Base-by-base conservation (phyloP, 495 filamentous ascomycete genomes). In the Xylaria intraflava region DNA sequence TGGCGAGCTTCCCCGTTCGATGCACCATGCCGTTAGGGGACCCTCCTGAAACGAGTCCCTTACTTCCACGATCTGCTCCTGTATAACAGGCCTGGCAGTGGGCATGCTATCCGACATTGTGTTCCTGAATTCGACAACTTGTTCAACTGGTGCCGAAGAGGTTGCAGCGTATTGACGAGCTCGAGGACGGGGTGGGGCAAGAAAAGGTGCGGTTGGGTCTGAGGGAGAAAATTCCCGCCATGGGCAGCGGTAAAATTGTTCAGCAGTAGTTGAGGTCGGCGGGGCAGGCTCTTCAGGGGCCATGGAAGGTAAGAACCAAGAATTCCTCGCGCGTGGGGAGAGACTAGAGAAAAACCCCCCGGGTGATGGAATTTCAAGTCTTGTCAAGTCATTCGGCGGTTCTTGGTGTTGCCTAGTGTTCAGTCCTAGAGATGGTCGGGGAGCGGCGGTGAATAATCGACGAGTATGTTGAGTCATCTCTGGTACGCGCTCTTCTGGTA, bases 271-370 rank as follows among this genome's bases (percentile, higher is more conserved):
- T 2, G 88, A 89, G 1, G 88, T 85, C 0, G 86, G 87, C 2
- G 78, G 80, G 51, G 66, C 69, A 49, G 64, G 61, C 17, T 74
- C 70, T 17, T 67, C 58, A 12, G 73, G 75, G 27, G 68, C 70
- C 58, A 55, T 66, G 41, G 66, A 47, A n/a, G 76, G 70, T 29
- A 74, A 48, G 62, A 78, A 71, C 90, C 90, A 96, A 4, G 90
- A 93, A 61, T 86, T 82, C 47, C 89, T 79, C 27, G 83, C 81
- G 44, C 82, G 78, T 1, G 80, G 75, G 14, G 79, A 85, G 16
- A 96, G 77, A 0, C 87, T 89, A 17, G 88, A 85, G 66, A 96
- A 96, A 75, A 96, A 95, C 0, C 87, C 88, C 23, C 89, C 87
- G 0, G 90, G 90, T 1, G 90, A 95, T 2, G 90, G 90, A 44